Evolutionary conservation across 208 protist genomes (phyloP), one percentile per base, ranked within the genome.

Genomic region (Wallacemonas collosoma): DNA sequence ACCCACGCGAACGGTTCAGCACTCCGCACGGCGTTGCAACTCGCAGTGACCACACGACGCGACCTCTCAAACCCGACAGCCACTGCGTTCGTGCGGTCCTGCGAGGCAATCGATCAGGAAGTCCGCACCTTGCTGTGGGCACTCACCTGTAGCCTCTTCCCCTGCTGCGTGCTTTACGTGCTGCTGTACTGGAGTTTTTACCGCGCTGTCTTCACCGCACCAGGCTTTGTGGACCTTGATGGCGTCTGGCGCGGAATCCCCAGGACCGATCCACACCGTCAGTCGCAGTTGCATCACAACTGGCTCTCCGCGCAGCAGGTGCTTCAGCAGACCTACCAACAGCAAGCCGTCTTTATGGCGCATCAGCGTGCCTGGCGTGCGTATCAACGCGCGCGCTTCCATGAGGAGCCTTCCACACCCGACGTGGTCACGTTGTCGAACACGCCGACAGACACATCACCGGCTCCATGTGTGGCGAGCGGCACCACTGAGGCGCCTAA

Each of bases 171-270:
- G 2, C 48, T 62, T 2, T 63, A 15, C 39, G 71, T 47, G 1
- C 36, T 88, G 4, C 54, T 84, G 1, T 62, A 79, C 6, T 72
- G 48, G 57, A 60, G 74, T 15, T 81, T 84, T 35, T 75, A 66
- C 50, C 39, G 40, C 36, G 72, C 72, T 41, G 44, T 83, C 14
- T 70, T 73, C 39, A 88, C 83, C 7, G 15, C 26, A 44, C 69
- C 74, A 1, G 83, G 79, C 5, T 81, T 76, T 61, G 79, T 88
- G 2, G 56, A 38, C 36, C 39, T 60, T 2, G 47, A 47, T 2
- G 54, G 40, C 1, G 47, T 55, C 9, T 88, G 83, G 83, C 15
- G 26, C 8, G 56, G 56, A 7, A 5, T 17, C 36, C 56, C 56
- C 6, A 6, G 9, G 5, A 38, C 43, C 40, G 51, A 72, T 43